Evolutionary conservation across 192 early-diverging fungal genomes (phyloP), one percentile per base, ranked within the genome.

Genomic region (Entomortierella chlamydospora): DNA sequence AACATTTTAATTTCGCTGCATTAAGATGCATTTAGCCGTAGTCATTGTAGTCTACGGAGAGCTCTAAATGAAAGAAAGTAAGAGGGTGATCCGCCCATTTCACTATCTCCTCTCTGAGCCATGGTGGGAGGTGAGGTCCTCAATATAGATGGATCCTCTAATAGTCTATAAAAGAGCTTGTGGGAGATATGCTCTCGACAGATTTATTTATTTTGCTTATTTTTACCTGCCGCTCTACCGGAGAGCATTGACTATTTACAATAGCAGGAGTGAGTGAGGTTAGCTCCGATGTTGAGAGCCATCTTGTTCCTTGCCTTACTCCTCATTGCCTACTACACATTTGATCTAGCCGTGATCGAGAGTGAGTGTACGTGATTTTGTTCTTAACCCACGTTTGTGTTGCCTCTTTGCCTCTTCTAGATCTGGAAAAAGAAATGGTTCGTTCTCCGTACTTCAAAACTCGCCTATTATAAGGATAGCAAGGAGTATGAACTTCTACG

Each of bases 401-500:
- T n/a, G 25, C 43, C 41, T 45, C 28, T 47, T 64, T n/a, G 25
- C 43, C 41, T 45, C 28, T 47, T 45, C 9, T 78, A 94, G 91
- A 90, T 88, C 4, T 96, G 93, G 94, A 94, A 94, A 81, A 91
- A 87, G 58, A 85, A 92, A 53, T 96, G 93, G 93, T 96, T 96
- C 81, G 93, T 96, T 11, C 84, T 96, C 54, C 72, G 93, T 49
- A 85, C 93, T 23, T 91, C 90, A 1, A 90, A 90, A 67, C 80
- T 96, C n/a, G 90, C 92, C 1, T 92, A 94, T 67, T 96, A 96
- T 82, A 91, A 96, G 71, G 92, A 93, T 69, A 90, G 90, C 26
- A 93, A 92, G 84, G 94, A 95, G 73, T 95, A 95, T 76, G 89
- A 93, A 78, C 82, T 94, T 17, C 74, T 93, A 13, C 86, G 89